Evolutionary conservation across 257 asterid genomes (phyloP), one percentile per base, ranked within the genome.

Genomic region (Fraxinus quadrangulata): DNA sequence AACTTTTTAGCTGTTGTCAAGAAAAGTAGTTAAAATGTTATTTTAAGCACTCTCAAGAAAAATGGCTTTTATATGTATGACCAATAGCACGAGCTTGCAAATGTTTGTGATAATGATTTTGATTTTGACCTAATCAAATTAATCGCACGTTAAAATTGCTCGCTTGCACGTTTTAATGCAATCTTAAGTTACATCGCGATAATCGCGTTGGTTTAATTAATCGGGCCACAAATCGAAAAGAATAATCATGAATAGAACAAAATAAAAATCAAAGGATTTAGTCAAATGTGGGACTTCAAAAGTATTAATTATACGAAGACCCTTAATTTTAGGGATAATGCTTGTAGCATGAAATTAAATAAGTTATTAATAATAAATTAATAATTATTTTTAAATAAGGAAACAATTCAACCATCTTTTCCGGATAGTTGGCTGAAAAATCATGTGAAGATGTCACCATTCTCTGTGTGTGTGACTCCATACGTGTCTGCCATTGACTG

Each of bases 401-500:
- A 71, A 71, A 71, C 75, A 71, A 39, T 42, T 71, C 75, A 28
- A 24, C 75, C 65, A 40, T 10, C 24, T 39, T 71, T 71, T 19
- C 75, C 14, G 75, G 65, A 71, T 45, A 23, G 6, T 30, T 67
- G 61, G 75, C 56, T 40, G 34, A 78, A 63, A 82, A 70, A 76
- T 81, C 89, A 85, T 85, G 86, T 85, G 87, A 72, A 83, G 26
- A 78, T 83, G 86, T 79, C 79, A 63, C 68, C 23, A 30, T 33
- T 33, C 36, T 19, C 26, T 12, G 42, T 45, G 0, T 59, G 13
- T 24, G 39, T 19, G 80, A 80, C 45, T 51, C 78, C 83, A 75
- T 85, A 84, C 90, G 90, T 82, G 90, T 82, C 78, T 75, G 76
- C 33, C 75, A 74, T 65, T 74, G 75, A 79, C 69, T 74, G 80